Evolutionary conservation across 179 eudicot genomes (phyloP), one percentile per base, ranked within the genome.

Genomic region (Beta macrorhiza): DNA sequence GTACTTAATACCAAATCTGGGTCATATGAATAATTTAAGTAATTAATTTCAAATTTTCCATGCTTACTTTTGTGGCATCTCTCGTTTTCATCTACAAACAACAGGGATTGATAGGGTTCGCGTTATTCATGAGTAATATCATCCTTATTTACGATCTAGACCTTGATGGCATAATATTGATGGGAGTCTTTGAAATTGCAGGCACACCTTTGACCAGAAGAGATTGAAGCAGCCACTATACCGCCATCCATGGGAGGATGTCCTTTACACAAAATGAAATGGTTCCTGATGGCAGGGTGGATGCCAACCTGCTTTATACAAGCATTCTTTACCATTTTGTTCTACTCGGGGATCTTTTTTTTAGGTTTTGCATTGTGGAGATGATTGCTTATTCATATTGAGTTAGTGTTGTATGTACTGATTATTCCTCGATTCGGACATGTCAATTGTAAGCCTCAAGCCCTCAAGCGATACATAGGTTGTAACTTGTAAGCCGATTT

Each of bases 231-330:
- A 96, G 93, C 97, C 99, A 49, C 91, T 94, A 7, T 96, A 96
- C 90, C 97, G 98, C 72, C 99, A 96, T 91, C 99, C 99, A 69
- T 94, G 98, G 98, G 98, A 94, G 83, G 99, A 96, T 84, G 98
- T 96, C 65, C 98, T 96, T 45, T 96, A 94, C 90, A 92, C 99
- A 81, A 96, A 94, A 89, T 96, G 89, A 94, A 44, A 45, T 20
- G 25, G 78, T 83, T 80, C 64, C 75, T 25, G 70, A 74, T 42
- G 72, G 67, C 70, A 76, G 81, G 84, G 73, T 74, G 56, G 67
- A 57, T 37, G 74, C 78, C 47, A 73, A 64, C 72, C 86, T 64
- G 10, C 69, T 75, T 76, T 53, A 75, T 37, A 64, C 80, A 73
- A 80, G 73, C 81, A 65, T 81, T 72, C 76, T 73, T 62, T 57